Evolutionary conservation across 202 grass and related monocot genomes (phyloP), one percentile per base, ranked within the genome.

Genomic region (Zizania palustris): DNA sequence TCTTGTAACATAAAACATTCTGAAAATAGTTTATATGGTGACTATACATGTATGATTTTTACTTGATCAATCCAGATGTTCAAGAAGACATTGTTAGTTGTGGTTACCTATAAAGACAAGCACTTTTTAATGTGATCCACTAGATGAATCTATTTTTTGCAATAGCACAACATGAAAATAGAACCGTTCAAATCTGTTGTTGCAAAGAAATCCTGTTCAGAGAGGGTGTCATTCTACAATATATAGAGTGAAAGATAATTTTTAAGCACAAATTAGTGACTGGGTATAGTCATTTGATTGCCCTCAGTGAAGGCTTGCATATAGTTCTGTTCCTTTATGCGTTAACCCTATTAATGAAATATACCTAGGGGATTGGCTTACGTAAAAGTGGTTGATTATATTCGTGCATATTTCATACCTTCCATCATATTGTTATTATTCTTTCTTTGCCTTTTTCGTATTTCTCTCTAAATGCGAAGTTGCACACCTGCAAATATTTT

Each of bases 351-450:
- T 28, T 28, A 28, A 28, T 28, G 28, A 28, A 28, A 28, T 28
- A 28, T 28, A 28, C 28, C 0, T 28, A 28, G 28, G 28, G 28
- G 28, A 28, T 28, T 28, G 28, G 28, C 28, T 28, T 28, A 28
- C 28, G 2, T 28, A 28, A 28, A 39, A 57, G n/a, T 20, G 40
- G 40, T 34, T 41, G n/a, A 4, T n/a, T n/a, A n/a, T n/a, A n/a
- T 28, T 28, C 14, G 50, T 49, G 33, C 53, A 67, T 46, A 38
- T 19, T 45, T 64, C 3, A 48, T 77, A 15, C 49, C 1, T 74
- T 74, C 69, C 45, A 9, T 80, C 43, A 40, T 75, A 16, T 63
- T 42, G 1, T 11, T 64, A 4, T 14, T 12, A 38, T 63, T 65
- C 16, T 14, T 20, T 57, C 3, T 39, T 70, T 51, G 15, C 28